Evolutionary conservation across 2,329 filamentous ascomycete species (phyloP), one percentile per base, ranked within the genome.

Genomic region (Dissoconium aciculare): DNA sequence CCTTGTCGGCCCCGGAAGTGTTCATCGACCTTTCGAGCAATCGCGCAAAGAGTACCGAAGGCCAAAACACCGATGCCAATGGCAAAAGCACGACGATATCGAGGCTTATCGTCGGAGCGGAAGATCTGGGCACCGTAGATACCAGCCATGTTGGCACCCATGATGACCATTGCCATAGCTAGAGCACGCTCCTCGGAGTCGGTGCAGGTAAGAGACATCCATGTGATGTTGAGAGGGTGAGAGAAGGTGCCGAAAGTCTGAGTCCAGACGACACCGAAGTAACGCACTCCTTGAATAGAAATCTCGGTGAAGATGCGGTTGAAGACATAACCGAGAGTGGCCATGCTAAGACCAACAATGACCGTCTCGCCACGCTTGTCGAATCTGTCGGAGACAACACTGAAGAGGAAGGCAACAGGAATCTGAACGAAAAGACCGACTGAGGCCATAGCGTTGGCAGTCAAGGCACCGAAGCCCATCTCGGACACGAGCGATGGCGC

Each of bases 101-200:
- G 52, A 0, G 67, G 66, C 26, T 47, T 50, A 40, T 71, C 66
- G 31, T 69, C 64, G 0, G 50, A 39, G 13, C 63, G 63, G 58
- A 73, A 74, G 36, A 74, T 65, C 44, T 74, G 69, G 0, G 67
- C 67, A 3, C 69, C 70, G 32, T 70, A 69, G 30, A 74, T 73
- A 13, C 68, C 69, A 0, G 69, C 68, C 15, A 66, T 67, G 40
- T 74, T 74, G 28, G 67, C 70, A 12, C 65, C 64, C 69, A 73
- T 73, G 36, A 74, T 70, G 30, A 71, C 58, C 62, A 66, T 57
- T 5, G 69, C 67, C 69, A 73, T 73, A 8, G 68, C 66, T 0
- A 74, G 55, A 1, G 69, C 67, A 28, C 69, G 55, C 40, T 71
- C 63, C 37, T 73, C 67, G 0, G 68, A 69, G 30, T 69, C 66